Conservation (phyloP, 495 filamentous ascomycete genomes). For the Halenospora varia region DNA sequence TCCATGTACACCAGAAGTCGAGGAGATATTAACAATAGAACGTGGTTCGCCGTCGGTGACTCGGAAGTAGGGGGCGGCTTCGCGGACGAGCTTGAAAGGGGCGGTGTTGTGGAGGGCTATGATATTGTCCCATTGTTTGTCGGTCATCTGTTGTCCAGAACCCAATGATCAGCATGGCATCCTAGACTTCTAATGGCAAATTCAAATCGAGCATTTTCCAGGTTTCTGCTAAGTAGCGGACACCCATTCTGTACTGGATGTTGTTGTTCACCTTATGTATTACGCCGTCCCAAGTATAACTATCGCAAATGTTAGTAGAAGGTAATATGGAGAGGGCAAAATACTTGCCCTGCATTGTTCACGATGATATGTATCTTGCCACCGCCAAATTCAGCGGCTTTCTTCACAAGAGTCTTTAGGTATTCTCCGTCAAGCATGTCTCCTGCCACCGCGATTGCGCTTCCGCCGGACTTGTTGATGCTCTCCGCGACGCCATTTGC, state of each 20-base stretch:
- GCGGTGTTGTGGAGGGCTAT: constrained; percentile 74
- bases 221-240: constrained; percentile 1
- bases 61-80: constrained; percentile 79
- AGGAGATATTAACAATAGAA: constrained; percentile 76
- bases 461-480: constrained; percentile 61
- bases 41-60: constrained; percentile 77
- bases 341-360: constrained; percentile 68
- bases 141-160: constrained; percentile 56
- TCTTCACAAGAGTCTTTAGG: constrained; percentile 64
- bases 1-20: constrained; percentile 74
- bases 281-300: constrained; percentile 80
- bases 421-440: constrained; percentile 67
- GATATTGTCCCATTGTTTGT: constrained; percentile 90
- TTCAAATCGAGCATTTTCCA: constrained; percentile 6
- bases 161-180: constrained; percentile 7
- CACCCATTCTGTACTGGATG: constrained; percentile 8
- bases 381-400: constrained; percentile 70
- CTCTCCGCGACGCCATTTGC: constrained; percentile 41
- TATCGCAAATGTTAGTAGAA: constrained; percentile 10
- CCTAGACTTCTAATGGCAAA: background rate
- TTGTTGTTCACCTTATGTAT: constrained; percentile 66
- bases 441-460: constrained; percentile 65
- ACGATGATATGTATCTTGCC: constrained; percentile 88
- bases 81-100: constrained; percentile 77
- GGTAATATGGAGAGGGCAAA: background rate